These are phyloP conservation scores for Fistulinella prunicolor DNA, from an alignment of 768 basidiomycete species.

Conservation along the genomic window DNA sequence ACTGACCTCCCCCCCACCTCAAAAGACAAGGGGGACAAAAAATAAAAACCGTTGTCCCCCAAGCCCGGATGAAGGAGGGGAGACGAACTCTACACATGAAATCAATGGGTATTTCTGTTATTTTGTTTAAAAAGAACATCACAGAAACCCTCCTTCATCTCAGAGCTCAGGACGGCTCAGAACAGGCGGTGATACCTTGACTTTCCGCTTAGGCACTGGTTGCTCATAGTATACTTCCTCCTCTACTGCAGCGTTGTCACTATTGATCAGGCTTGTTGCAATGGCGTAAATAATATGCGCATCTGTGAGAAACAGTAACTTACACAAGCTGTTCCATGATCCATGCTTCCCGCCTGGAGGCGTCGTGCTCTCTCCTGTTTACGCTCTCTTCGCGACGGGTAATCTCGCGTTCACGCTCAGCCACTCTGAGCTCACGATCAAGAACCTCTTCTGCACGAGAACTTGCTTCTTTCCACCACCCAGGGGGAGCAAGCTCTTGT, in stretches of 20 bases:
- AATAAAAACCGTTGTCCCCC: slow-evolving; percentile 75
- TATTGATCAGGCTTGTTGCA: slow-evolving; percentile 59
- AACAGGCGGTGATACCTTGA: slow-evolving; percentile 85
- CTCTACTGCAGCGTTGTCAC: slow-evolving; percentile 64
- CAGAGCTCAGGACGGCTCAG: slow-evolving; percentile 90
- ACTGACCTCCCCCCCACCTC: slow-evolving; percentile 37
- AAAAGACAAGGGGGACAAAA: slow-evolving; percentile 71
- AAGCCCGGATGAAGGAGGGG: slow-evolving; percentile 88
- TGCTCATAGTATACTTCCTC: slow-evolving; percentile 83
- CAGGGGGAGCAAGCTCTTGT: slow-evolving; percentile 71
- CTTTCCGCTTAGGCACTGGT: slow-evolving; percentile 64
- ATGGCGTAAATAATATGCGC: slow-evolving; percentile 5
- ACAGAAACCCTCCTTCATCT: slow-evolving; percentile 80
- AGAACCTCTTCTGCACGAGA: slow-evolving; percentile 77
- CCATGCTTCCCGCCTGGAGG: slow-evolving; percentile 83
- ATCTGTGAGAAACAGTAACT: slow-evolving; percentile 22
- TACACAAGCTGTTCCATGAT: slow-evolving; percentile 93
- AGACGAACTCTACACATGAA: slow-evolving; percentile 71
- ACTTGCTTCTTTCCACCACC: slow-evolving; percentile 70
- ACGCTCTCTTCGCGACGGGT: slow-evolving; percentile 82
- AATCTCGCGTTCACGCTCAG: slow-evolving; percentile 83
- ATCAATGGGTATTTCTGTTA: slow-evolving; percentile 22
- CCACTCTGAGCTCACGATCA: slow-evolving; percentile 81
- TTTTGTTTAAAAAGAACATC: slow-evolving; percentile 34
- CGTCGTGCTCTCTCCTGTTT: slow-evolving; percentile 84